These are phyloP conservation scores for Entomortierella lignicola DNA, from an alignment of 192 early-diverging fungal species.

Conservation along the genomic window DNA sequence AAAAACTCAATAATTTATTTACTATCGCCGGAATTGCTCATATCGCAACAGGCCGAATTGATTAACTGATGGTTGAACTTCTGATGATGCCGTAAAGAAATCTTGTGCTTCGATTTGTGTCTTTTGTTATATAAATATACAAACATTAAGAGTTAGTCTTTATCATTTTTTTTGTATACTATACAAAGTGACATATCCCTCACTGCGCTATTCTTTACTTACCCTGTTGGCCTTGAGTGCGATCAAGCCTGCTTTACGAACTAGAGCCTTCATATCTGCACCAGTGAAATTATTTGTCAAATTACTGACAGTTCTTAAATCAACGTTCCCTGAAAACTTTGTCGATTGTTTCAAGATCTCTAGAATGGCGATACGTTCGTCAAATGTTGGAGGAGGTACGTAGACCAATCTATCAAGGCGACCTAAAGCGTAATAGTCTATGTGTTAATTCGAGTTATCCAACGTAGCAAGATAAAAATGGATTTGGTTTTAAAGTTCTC, in stretches of 20 bases:
- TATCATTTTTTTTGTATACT: neutral
- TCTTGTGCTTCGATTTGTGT: constrained; percentile 37
- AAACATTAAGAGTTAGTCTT: neutral
- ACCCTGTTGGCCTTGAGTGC: constrained; percentile 58
- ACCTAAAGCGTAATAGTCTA: constrained; percentile 50
- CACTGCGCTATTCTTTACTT: neutral
- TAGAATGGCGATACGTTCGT: constrained; percentile 76
- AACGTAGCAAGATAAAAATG: too few relatives aligned
- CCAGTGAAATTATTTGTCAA: constrained; percentile 70
- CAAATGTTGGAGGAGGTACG: constrained; percentile 70
- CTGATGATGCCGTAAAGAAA: constrained; percentile 34
- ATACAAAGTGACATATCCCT: neutral
- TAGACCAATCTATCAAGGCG: constrained; percentile 84
- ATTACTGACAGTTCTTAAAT: constrained; percentile 56
- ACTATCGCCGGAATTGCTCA: constrained; percentile 31
- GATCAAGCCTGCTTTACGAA: constrained; percentile 68
- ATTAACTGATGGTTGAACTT: constrained; percentile 40
- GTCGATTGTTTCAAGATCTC: constrained; percentile 55
- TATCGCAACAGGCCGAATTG: constrained; percentile 37
- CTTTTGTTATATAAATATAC: constrained; percentile 4
- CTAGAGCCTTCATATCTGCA: constrained; percentile 73
- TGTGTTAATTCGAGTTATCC: neutral
- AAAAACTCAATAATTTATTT: neutral
- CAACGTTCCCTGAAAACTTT: constrained; percentile 31
- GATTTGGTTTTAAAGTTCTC: neutral